phyloP scores from a whole-genome alignment of 371 early-diverging fungal genomes.

The Thermomucor indicae-seudaticae region DNA sequence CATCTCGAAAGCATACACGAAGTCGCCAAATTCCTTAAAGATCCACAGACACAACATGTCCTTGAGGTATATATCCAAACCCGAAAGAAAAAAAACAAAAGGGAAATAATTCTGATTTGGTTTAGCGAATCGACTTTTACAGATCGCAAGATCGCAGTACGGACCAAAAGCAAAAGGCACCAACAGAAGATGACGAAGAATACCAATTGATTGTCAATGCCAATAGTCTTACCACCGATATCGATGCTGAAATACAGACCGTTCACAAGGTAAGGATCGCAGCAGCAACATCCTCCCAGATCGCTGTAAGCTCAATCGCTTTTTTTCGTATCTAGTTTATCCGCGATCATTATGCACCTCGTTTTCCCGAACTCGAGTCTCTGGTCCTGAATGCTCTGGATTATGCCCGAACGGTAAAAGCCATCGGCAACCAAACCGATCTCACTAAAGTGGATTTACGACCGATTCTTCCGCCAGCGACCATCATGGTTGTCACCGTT shows the following conservation, averaged over 20 bases:
- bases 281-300: too few species aligned
- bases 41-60: constrained; percentile 36
- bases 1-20: constrained; percentile 28
- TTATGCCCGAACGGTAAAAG: constrained; percentile 85
- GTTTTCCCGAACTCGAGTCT: constrained; percentile 90
- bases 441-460: constrained; percentile 68
- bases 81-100: neutral
- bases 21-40: constrained; percentile 39
- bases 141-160: constrained; percentile 33
- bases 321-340: constrained; percentile 60
- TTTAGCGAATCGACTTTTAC: constrained; percentile 54
- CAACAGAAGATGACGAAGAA: constrained; percentile 81
- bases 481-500: constrained; percentile 90
- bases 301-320: too few species aligned
- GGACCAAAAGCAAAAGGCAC: constrained; percentile 43
- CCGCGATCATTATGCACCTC: constrained; percentile 82
- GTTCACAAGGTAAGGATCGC: constrained; percentile 72
- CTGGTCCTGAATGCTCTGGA: constrained; percentile 85
- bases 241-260: constrained; percentile 83
- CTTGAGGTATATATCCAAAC: constrained; percentile 26
- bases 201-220: constrained; percentile 86
- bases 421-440: constrained; percentile 77
- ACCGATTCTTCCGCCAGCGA: constrained; percentile 77
- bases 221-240: constrained; percentile 79
- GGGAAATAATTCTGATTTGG: neutral